Conservation (phyloP, 75 land plant species). For the Isoetes taiwanensis region DNA sequence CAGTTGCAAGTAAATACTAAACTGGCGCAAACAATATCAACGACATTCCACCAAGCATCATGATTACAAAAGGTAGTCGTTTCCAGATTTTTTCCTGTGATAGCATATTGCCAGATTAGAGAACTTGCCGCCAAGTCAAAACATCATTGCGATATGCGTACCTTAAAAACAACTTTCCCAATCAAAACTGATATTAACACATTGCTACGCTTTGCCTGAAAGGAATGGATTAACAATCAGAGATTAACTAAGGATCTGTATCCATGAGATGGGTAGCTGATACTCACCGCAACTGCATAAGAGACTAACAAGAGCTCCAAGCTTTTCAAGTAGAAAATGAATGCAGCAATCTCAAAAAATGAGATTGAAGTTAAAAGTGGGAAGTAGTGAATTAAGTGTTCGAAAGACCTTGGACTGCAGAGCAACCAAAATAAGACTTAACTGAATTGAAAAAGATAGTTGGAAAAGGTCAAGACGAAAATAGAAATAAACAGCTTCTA, state of each 20-base stretch:
- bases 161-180: constrained; percentile 27
- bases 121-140: constrained; percentile 2
- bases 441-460: no score
- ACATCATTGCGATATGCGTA: not conserved
- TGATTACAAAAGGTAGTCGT: constrained; percentile 23
- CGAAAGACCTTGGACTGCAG: constrained; percentile 28
- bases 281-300: constrained; percentile 30
- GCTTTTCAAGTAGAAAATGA: constrained; percentile 32
- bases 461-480: no score
- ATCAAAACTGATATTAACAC: constrained; percentile 24
- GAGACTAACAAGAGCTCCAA: constrained; percentile 32
- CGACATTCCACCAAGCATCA: constrained; percentile 29
- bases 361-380: constrained; percentile 19
- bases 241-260: constrained; percentile 1
- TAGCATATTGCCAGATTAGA: not conserved
- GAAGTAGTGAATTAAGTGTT: constrained; percentile 24
- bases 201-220: constrained; percentile 35
- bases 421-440: no score
- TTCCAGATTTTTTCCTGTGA: constrained; percentile 31
- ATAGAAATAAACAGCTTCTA: no score
- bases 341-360: constrained; percentile 24
- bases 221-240: not conserved
- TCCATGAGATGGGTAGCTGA: not conserved
- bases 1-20: no score
- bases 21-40: constrained; percentile 23